Conservation (phyloP, 2,329 filamentous ascomycete species). For the Lachnellula cervina region DNA sequence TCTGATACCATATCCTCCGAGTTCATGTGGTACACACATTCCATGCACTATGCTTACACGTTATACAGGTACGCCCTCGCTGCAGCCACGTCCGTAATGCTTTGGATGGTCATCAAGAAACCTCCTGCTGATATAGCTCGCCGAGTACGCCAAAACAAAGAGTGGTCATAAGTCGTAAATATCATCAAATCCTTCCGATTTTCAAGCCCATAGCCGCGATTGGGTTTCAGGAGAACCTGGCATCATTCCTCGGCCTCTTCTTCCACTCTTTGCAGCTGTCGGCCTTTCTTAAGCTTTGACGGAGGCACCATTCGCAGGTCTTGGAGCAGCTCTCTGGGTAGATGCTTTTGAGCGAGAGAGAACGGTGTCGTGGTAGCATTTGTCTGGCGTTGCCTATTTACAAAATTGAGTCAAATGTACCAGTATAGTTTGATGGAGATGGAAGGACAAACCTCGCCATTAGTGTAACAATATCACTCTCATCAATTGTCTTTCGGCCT, state of each 20-base stretch:
- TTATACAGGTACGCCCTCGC: constrained; percentile 73
- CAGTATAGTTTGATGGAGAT: not conserved
- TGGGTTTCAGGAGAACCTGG: not conserved
- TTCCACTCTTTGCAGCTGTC: constrained; percentile 33
- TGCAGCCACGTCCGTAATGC: constrained; percentile 85
- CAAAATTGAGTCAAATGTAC: constrained; percentile 29
- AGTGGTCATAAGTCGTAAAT: constrained; percentile 53
- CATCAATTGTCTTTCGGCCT: constrained; percentile 78
- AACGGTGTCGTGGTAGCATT: constrained; percentile 70
- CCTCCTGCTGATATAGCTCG: constrained; percentile 68
- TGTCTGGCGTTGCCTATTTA: constrained; percentile 69
- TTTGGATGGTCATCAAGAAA: constrained; percentile 92
- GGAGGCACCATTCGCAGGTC: constrained; percentile 69
- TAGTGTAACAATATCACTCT: constrained; percentile 74
- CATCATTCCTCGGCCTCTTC: constrained; percentile 39
- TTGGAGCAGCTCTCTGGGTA: constrained; percentile 78
- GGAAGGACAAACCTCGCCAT: constrained; percentile 67
- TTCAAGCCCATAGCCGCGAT: constrained; percentile 1
- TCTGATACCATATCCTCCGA: no score
- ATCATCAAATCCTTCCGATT: constrained; percentile 20
- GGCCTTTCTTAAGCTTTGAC: constrained; percentile 40
- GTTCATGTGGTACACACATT: no score
- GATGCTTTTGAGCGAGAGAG: constrained; percentile 75
- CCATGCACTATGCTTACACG: not conserved
- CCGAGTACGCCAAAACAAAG: constrained; percentile 70